phyloP scores from a whole-genome alignment of 495 filamentous ascomycete species.

The Aspergillus campestris region DNA sequence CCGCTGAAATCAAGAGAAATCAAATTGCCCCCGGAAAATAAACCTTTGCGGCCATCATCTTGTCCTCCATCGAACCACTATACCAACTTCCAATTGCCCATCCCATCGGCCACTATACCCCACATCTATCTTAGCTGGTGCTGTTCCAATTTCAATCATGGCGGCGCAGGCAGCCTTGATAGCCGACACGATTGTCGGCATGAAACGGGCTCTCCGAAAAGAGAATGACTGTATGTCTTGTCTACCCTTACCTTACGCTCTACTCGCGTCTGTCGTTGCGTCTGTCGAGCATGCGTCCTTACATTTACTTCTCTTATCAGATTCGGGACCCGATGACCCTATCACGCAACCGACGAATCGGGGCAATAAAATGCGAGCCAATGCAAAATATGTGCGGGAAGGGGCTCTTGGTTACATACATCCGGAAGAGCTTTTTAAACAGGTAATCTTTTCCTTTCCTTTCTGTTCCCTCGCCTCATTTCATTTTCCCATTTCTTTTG shows the following conservation, averaged over 20 bases:
- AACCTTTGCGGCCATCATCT: no score
- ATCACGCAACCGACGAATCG: conserved; percentile 77
- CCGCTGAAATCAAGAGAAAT: no score
- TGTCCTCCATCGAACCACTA: no score
- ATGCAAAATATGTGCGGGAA: conserved; percentile 69
- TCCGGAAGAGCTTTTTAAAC: conserved; percentile 73
- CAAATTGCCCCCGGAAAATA: no score
- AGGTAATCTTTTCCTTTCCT: conserved; percentile 42
- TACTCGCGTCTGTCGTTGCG: conserved; percentile 6
- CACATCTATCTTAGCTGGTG: not conserved
- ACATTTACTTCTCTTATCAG: conserved; percentile 32
- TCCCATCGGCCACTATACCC: not conserved
- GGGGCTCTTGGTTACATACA: conserved; percentile 62
- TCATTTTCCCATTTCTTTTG: no score
- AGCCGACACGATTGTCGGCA: conserved; percentile 62
- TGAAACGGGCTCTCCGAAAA: conserved; percentile 64
- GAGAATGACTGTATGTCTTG: conserved; percentile 47
- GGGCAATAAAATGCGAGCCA: conserved; percentile 82
- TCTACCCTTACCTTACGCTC: not conserved
- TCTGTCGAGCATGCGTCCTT: conserved; percentile 3
- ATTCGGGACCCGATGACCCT: conserved; percentile 78
- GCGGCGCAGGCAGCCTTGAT: conserved; percentile 61
- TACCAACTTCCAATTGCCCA: not conserved
- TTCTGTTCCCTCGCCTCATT: no score
- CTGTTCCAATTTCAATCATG: conserved; percentile 41